These are phyloP conservation scores for Phycomyces blakesleeanus DNA, from an alignment of 192 early-diverging fungal genomes.

Conservation along the genomic window DNA sequence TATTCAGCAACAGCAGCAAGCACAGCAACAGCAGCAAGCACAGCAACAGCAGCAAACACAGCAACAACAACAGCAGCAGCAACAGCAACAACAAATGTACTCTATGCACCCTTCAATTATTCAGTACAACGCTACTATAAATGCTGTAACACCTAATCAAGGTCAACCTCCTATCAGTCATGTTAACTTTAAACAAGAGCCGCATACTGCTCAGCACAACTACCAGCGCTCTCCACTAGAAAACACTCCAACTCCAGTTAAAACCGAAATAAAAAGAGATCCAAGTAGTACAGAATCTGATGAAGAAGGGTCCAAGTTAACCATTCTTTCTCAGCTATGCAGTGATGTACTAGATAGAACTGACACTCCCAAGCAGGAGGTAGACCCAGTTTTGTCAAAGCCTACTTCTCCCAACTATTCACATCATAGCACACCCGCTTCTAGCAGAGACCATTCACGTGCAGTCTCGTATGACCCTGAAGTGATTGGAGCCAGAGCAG, in stretches of 20 bases:
- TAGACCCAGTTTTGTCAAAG: not conserved
- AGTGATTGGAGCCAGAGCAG: not conserved
- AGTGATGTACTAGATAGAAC: constrained; percentile 23
- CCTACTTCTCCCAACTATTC: not conserved
- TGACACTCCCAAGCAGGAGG: constrained; percentile 23
- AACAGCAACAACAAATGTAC: not conserved
- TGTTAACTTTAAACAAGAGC: constrained; percentile 14
- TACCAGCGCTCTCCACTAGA: not conserved
- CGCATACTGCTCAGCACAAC: not conserved
- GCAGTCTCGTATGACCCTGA: not conserved
- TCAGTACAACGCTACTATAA: not conserved
- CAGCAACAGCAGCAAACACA: constrained; percentile 12
- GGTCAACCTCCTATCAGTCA: not conserved
- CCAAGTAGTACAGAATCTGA: constrained; percentile 1
- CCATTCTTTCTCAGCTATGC: constrained; percentile 30
- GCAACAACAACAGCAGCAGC: not conserved
- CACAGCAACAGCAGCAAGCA: constrained; percentile 26
- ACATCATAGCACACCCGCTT: not conserved
- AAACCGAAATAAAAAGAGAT: no score
- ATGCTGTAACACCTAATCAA: not conserved
- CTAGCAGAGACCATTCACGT: constrained; percentile 1
- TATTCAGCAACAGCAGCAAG: constrained; percentile 17
- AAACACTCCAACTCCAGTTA: not conserved
- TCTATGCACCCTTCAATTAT: not conserved
- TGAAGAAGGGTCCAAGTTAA: constrained; percentile 32